phyloP scores from a whole-genome alignment of 169 alveolate genomes.

The Amoebophrya sp. region DNA sequence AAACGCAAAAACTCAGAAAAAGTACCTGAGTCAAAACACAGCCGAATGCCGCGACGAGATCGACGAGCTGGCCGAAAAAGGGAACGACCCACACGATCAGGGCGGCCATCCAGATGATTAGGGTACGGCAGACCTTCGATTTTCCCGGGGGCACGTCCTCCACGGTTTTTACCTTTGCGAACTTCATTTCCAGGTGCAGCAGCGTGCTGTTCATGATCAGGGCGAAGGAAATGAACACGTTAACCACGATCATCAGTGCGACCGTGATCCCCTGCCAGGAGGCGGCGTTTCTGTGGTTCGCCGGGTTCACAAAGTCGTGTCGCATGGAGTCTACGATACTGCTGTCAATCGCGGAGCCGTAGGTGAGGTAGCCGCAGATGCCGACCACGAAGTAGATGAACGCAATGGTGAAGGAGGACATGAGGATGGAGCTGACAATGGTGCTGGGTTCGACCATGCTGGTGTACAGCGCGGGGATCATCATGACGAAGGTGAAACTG shows the following conservation, averaged over 20 bases:
- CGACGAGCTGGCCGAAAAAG: neutral
- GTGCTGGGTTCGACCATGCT: neutral
- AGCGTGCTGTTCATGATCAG: conserved; percentile 24
- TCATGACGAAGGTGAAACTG: neutral
- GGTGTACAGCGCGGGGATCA: conserved; percentile 4
- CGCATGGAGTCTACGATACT: neutral
- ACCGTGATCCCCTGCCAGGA: neutral
- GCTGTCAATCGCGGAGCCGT: neutral
- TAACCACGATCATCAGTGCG: neutral
- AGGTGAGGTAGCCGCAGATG: conserved; percentile 1
- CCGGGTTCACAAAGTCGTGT: neutral
- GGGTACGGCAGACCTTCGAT: neutral
- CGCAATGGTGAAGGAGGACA: neutral
- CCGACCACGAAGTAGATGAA: conserved; percentile 2
- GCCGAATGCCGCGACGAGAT: neutral
- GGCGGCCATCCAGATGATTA: neutral
- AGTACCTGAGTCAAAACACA: neutral
- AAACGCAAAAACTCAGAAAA: too few relatives aligned
- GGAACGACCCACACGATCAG: neutral
- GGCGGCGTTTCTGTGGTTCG: neutral
- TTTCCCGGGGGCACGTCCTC: neutral
- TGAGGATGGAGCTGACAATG: neutral
- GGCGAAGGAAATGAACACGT: conserved; percentile 18
- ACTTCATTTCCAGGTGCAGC: neutral
- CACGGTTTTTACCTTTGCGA: neutral